Percentiles rank a stretch among this genome's conserved stretches.
Evolutionary conservation across 1,139 yeast genomes (phyloP).

Genomic region (Geotrichum candidum): DNA sequence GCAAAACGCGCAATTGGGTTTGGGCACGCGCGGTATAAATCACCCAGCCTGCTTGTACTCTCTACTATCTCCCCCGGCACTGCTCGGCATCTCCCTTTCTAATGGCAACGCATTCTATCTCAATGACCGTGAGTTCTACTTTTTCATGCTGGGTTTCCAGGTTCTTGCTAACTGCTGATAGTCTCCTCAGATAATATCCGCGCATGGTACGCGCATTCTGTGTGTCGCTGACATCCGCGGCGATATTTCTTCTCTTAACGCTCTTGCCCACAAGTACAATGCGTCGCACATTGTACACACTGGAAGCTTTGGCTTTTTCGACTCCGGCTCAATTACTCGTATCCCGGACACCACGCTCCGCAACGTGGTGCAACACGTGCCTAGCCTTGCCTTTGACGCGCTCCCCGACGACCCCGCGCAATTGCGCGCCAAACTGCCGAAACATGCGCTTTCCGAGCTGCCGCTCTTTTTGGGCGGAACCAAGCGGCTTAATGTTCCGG

Average conservation of each 20-base stretch:
- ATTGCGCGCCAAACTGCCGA: constrained; percentile 38
- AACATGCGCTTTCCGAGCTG: constrained; percentile 48
- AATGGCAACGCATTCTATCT: not conserved
- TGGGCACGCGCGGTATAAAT: not conserved
- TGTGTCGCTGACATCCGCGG: constrained; percentile 55
- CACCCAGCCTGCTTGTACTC: not conserved
- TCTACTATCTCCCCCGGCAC: not conserved
- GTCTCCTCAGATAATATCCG: constrained; percentile 8
- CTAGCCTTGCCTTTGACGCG: constrained; percentile 46
- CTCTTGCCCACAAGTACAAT: constrained; percentile 40
- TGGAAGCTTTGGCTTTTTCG: constrained; percentile 77
- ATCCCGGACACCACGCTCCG: constrained; percentile 42
- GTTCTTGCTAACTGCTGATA: not conserved
- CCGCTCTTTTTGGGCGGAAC: constrained; percentile 48
- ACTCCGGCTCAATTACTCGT: constrained; percentile 49
- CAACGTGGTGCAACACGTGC: constrained; percentile 65
- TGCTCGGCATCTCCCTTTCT: not conserved
- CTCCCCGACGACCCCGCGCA: constrained; percentile 37
- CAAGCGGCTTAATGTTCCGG: constrained; percentile 50
- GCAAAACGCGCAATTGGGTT: not conserved
- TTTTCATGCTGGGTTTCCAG: not conserved
- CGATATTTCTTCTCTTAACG: constrained; percentile 44
- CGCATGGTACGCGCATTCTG: constrained; percentile 40
- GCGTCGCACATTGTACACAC: constrained; percentile 61
- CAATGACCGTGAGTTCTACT: constrained; percentile 2